Conservation (phyloP, 345 rosid genomes). For the Heritiera littoralis region DNA sequence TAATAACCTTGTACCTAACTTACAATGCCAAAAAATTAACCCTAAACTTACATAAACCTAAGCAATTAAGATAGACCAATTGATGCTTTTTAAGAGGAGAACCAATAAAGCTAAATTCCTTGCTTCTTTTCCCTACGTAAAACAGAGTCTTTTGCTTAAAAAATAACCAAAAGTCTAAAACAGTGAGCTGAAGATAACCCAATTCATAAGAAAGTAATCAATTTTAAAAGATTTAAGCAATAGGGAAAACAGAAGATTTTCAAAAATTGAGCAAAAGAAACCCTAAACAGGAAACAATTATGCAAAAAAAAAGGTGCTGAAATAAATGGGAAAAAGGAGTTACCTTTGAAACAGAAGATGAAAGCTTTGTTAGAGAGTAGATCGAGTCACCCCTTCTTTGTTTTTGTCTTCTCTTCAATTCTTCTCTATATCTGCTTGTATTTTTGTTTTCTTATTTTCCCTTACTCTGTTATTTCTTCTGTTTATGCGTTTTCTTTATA, state of each 20-base stretch:
- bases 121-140: background rate
- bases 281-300: background rate
- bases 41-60: background rate
- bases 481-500: background rate
- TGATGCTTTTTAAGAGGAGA: background rate
- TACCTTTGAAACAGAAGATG: conserved; percentile 15
- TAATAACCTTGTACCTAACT: background rate
- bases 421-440: background rate
- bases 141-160: background rate
- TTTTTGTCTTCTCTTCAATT: background rate
- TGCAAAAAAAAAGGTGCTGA: background rate
- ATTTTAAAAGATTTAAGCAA: background rate
- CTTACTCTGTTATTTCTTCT: background rate
- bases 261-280: background rate
- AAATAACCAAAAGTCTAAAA: background rate
- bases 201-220: background rate
- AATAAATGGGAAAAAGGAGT: background rate
- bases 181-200: background rate
- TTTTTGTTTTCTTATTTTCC: background rate
- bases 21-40: background rate
- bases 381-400: background rate
- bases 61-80: background rate
- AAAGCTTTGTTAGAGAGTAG: background rate
- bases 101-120: background rate
- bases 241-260: background rate